phyloP scores from a whole-genome alignment of 75 land plant genomes.

The Selaginella tamariscina region DNA sequence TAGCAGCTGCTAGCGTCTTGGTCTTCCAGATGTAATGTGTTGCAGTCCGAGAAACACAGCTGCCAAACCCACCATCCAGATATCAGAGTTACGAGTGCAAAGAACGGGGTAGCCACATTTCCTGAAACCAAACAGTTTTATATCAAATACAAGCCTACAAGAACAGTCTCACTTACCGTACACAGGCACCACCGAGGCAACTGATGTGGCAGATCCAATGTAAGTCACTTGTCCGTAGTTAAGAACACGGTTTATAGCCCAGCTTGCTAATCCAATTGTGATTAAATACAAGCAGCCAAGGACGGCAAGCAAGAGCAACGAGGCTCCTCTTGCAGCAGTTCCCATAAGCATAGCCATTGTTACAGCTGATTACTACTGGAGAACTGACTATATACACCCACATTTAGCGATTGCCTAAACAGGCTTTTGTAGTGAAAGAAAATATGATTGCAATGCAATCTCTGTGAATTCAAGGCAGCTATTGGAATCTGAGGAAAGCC shows the following conservation, averaged over 20 bases:
- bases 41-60: slow-evolving; percentile 43
- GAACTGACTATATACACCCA: too few species aligned
- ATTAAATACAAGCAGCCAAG: neutral
- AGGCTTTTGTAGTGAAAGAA: too few species aligned
- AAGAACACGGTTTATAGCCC: neutral
- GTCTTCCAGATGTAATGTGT: slow-evolving; percentile 31
- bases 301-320: neutral
- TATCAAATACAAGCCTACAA: slow-evolving; percentile 20
- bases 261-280: neutral
- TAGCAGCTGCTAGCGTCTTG: slow-evolving; percentile 35
- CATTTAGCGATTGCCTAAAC: too few species aligned
- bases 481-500: too few species aligned
- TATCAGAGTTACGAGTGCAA: slow-evolving; percentile 45
- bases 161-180: neutral
- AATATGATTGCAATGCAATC: too few species aligned
- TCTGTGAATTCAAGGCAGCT: too few species aligned
- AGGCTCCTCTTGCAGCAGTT: neutral
- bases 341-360: too few species aligned
- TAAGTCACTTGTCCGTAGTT: too few species aligned
- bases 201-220: too few species aligned
- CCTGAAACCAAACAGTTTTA: slow-evolving; percentile 47
- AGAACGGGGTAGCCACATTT: slow-evolving; percentile 54
- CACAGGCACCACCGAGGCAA: too few species aligned
- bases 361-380: too few species aligned
- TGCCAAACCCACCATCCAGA: slow-evolving; percentile 50